These are phyloP conservation scores for Flaveria linearis DNA, from an alignment of 129 eudicot species.

Conservation along the genomic window DNA sequence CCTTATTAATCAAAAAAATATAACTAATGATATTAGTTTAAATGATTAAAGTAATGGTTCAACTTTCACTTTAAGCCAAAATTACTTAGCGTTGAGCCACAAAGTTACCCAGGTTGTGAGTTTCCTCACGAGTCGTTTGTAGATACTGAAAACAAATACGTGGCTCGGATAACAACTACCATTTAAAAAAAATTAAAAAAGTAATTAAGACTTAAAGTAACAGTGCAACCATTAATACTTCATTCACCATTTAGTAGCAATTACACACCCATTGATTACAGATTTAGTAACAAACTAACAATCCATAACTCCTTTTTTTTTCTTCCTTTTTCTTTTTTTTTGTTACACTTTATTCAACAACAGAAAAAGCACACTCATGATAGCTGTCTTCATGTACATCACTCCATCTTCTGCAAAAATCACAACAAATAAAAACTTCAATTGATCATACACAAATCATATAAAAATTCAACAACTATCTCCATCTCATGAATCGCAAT, in stretches of 20 bases:
- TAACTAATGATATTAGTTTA: too few species aligned
- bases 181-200: too few species aligned
- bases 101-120: too few species aligned
- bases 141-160: too few species aligned
- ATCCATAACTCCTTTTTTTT: slow-evolving; percentile 12
- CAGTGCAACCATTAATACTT: slow-evolving; percentile 10
- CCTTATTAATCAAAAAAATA: too few species aligned
- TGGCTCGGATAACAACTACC: too few species aligned
- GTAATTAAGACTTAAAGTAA: neutral
- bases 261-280: slow-evolving; percentile 25
- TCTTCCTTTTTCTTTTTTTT: neutral
- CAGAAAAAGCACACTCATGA: slow-evolving; percentile 29
- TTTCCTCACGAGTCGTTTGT: too few species aligned
- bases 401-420: slow-evolving; percentile 28
- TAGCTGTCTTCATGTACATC: slow-evolving; percentile 24
- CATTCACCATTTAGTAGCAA: slow-evolving; percentile 25
- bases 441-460: neutral
- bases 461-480: neutral
- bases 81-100: too few species aligned
- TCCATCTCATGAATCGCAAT: neutral
- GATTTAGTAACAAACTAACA: slow-evolving; percentile 12
- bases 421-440: neutral
- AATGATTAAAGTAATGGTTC: too few species aligned
- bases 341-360: slow-evolving; percentile 11
- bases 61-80: too few species aligned